Evolutionary conservation across 2,329 filamentous ascomycete species (phyloP).

Genomic region (Fusarium brachygibbosum): DNA sequence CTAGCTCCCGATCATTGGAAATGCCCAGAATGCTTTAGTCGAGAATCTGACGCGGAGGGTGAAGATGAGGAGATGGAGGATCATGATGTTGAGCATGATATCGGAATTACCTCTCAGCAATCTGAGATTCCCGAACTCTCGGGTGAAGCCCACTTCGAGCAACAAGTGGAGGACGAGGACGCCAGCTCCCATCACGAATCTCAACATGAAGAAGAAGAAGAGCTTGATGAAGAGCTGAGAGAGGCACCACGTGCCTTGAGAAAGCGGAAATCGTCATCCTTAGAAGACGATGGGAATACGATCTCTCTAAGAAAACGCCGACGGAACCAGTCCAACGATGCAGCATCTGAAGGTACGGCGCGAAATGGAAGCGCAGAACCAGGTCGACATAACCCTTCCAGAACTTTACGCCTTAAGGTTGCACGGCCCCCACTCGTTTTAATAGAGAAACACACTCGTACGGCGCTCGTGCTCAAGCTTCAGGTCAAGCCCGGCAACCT

Average conservation of each 20-base stretch:
- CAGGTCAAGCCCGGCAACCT: conserved; percentile 56
- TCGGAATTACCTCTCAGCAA: conserved; percentile 45
- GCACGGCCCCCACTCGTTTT: conserved; percentile 58
- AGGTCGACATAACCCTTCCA: conserved; percentile 58
- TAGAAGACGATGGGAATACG: conserved; percentile 70
- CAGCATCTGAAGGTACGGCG: conserved; percentile 53
- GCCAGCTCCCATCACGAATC: conserved; percentile 35
- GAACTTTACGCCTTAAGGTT: conserved; percentile 70
- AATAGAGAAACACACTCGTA: conserved; percentile 56
- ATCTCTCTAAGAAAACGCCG: conserved; percentile 67
- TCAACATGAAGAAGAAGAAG: conserved; percentile 21
- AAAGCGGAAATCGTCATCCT: conserved; percentile 86
- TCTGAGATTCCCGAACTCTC: conserved; percentile 42
- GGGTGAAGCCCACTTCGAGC: conserved; percentile 21
- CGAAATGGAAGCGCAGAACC: conserved; percentile 51
- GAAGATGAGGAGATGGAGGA: conserved; percentile 51
- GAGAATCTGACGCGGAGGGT: conserved; percentile 51
- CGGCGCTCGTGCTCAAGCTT: conserved; percentile 55
- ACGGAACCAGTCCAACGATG: conserved; percentile 62
- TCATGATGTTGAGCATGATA: conserved; percentile 42
- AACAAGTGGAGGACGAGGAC: conserved; percentile 24
- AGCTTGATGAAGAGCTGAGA: conserved; percentile 22
- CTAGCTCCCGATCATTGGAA: conserved; percentile 63
- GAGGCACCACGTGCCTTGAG: conserved; percentile 81
- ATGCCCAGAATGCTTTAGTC: conserved; percentile 63